phyloP scores from a whole-genome alignment of 2,329 filamentous ascomycete species.

The Epichloe sylvatica region DNA sequence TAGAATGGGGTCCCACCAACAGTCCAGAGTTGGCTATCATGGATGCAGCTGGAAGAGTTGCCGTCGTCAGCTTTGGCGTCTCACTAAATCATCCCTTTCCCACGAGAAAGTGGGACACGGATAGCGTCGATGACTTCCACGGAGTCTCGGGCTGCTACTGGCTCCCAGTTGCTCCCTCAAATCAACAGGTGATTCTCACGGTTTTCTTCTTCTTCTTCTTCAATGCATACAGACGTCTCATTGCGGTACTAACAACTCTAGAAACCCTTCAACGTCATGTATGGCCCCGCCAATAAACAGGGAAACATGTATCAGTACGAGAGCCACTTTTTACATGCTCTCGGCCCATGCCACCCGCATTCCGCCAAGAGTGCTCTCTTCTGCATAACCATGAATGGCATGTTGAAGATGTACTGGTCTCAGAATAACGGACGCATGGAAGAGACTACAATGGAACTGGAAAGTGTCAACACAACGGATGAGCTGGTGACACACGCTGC shows the following conservation, averaged over 20 bases:
- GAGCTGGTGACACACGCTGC: conserved; percentile 71
- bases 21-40: conserved; percentile 72
- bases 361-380: conserved; percentile 59
- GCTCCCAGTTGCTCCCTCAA: conserved; percentile 48
- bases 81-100: conserved; percentile 59
- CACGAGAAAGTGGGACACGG: conserved; percentile 48
- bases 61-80: conserved; percentile 57
- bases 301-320: conserved; percentile 55
- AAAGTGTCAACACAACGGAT: conserved; percentile 56
- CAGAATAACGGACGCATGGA: conserved; percentile 59
- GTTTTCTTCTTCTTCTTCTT: background rate
- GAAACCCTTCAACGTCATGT: conserved; percentile 31
- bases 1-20: conserved; percentile 63
- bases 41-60: conserved; percentile 64
- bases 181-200: conserved; percentile 20
- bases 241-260: conserved; percentile 10
- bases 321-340: conserved; percentile 48
- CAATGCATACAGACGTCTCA: background rate
- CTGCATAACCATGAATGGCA: conserved; percentile 60
- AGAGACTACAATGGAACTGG: conserved; percentile 59
- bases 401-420: conserved; percentile 63
- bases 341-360: conserved; percentile 61
- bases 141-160: conserved; percentile 76
- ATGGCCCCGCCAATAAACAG: conserved; percentile 51
- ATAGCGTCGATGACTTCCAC: conserved; percentile 59